Base-by-base conservation (phyloP, 225 moss, liverwort and hornwort species). In the Lunularia cruciata region DNA sequence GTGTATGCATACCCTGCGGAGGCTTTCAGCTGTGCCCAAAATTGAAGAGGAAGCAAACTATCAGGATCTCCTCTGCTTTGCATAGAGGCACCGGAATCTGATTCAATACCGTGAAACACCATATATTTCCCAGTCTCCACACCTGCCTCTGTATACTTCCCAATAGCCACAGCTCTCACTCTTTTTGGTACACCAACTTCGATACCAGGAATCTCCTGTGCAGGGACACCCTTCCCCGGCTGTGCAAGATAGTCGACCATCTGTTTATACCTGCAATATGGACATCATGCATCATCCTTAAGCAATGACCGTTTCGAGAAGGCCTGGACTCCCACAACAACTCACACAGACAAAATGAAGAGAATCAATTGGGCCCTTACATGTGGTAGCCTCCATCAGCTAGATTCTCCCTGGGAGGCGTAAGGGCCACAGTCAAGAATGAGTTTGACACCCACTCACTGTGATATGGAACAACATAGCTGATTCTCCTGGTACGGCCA, bases 381-480 rank as follows among this genome's bases (percentile, higher is more conserved):
- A 93, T 98, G 81, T 89, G 74, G 55, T 88, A 93, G 71, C 96
- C 96, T 65, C 82, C 85, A 36, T 93, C 93, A 73, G 96, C 85
- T 70, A 98, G 72, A 63, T 87, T 87, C 80, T 89, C 78, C 48
- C 85, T 77, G 60, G 86, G 92, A 49, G 89, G 83, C 47, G 15
- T 62, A 62, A 92, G 67, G 65, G 77, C 79, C 64, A 75, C 36
- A 58, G 84, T 79, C 18, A 98, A 85, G 72, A 90, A 85, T 31
- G 40, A 73, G 69, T 62, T 54, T 27, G 96, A 82, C 40, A 87
- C 86, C 68, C 67, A 92, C 19, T 77, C 82, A 78, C 82, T 84
- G 39, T 87, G 93, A 64, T 98, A 78, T 40, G 86, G 81, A 67
- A 68, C 74, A 14, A 77, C 74, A 53, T 93, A 98, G 89, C 93